These are phyloP conservation scores for Fistulifera pelliculosa DNA, from an alignment of 108 stramenopile species.

Conservation along the genomic window DNA sequence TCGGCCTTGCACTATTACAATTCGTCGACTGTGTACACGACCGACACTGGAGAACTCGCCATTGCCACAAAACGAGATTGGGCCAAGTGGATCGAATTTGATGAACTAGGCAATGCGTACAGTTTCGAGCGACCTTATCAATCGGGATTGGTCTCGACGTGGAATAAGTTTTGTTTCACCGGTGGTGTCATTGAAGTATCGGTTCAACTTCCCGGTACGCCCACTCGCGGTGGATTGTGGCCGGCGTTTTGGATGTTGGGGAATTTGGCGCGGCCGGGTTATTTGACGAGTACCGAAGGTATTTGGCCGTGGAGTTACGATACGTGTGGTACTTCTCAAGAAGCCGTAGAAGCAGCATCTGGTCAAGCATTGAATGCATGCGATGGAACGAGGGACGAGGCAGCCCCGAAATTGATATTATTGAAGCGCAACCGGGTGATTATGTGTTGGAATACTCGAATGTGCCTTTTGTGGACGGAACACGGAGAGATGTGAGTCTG, in stretches of 20 bases:
- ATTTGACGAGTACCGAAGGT: constrained; percentile 71
- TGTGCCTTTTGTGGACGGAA: neutral
- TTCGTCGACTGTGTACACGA: neutral
- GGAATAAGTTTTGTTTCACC: constrained; percentile 90
- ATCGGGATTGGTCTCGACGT: constrained; percentile 76
- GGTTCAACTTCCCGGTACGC: constrained; percentile 74
- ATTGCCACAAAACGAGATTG: neutral
- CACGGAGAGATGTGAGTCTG: neutral
- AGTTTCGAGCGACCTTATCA: constrained; percentile 13
- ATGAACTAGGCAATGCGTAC: neutral
- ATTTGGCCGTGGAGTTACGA: constrained; percentile 88
- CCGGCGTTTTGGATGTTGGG: constrained; percentile 75
- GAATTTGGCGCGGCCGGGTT: constrained; percentile 77
- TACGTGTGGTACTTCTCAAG: constrained; percentile 44
- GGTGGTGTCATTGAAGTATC: constrained; percentile 79
- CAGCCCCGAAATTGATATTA: constrained; percentile 83
- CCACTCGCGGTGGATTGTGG: constrained; percentile 69
- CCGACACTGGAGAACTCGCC: neutral
- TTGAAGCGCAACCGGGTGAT: constrained; percentile 82
- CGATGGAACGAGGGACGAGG: constrained; percentile 55
- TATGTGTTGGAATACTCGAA: neutral
- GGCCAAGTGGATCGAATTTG: constrained; percentile 4
- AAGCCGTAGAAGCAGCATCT: constrained; percentile 57
- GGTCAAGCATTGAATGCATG: constrained; percentile 63
- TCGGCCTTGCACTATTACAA: constrained; percentile 12